Conservation (phyloP, 129 eudicot genomes). For the Lonicera japonica region DNA sequence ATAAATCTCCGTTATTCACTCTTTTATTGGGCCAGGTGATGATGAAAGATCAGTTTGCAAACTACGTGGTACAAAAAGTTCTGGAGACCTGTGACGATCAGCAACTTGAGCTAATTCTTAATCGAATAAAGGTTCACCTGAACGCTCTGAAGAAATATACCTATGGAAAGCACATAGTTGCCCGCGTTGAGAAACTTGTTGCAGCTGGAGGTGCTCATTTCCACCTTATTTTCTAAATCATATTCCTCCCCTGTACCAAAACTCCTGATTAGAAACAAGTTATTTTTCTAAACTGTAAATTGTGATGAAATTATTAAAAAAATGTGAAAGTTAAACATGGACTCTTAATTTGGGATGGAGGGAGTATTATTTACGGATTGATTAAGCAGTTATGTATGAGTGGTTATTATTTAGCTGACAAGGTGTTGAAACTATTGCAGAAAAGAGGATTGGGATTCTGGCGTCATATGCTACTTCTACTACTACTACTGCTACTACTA, state of each 20-base stretch:
- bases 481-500: too few relatives aligned
- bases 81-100: slow-evolving; percentile 89
- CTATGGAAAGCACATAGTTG: slow-evolving; percentile 95
- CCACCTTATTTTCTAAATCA: neutral
- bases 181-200: slow-evolving; percentile 98
- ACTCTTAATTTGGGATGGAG: too few relatives aligned
- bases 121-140: slow-evolving; percentile 82
- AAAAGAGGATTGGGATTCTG: slow-evolving; percentile 70
- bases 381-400: too few relatives aligned
- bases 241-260: too few relatives aligned
- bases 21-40: slow-evolving; percentile 46
- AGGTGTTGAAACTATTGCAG: slow-evolving; percentile 30
- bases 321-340: too few relatives aligned
- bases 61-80: slow-evolving; percentile 92
- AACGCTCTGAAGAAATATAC: slow-evolving; percentile 97
- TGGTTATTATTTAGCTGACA: neutral
- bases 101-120: slow-evolving; percentile 79
- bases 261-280: too few relatives aligned
- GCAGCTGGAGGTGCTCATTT: slow-evolving; percentile 77
- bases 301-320: too few relatives aligned
- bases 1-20: too few relatives aligned
- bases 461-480: slow-evolving; percentile 25
- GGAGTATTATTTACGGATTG: too few relatives aligned
- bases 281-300: too few relatives aligned
- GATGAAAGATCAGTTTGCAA: slow-evolving; percentile 99